A percentile compares a stretch with the other conserved stretches of the same genome.
Conservation (phyloP, 1,284 basidiomycete species). For the Violaceomyces palustris region DNA sequence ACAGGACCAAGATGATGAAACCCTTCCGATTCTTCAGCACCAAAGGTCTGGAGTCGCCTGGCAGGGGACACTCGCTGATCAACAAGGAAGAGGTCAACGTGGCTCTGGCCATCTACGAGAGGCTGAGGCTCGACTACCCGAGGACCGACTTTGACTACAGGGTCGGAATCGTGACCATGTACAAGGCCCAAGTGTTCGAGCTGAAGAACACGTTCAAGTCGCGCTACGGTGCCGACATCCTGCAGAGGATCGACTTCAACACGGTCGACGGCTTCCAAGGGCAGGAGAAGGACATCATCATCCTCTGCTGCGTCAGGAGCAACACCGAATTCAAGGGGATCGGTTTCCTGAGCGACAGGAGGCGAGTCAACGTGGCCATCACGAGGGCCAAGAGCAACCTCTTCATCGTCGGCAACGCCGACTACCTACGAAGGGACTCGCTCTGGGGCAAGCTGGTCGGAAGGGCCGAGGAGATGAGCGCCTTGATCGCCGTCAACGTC, state of each 20-base stretch:
- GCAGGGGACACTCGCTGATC: conserved; percentile 66
- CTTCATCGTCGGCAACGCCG: conserved; percentile 84
- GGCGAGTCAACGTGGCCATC: conserved; percentile 74
- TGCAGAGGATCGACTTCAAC: conserved; percentile 75
- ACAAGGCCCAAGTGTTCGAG: conserved; percentile 81
- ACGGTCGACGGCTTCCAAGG: conserved; percentile 99
- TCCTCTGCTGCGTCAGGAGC: conserved; percentile 92
- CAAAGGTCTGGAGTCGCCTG: conserved; percentile 59
- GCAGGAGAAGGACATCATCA: conserved; percentile 99
- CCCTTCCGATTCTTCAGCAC: conserved; percentile 75
- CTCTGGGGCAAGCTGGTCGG: conserved; percentile 34
- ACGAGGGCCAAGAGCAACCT: conserved; percentile 91
- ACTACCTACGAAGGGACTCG: conserved; percentile 74
- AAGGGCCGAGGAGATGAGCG: conserved; percentile 28
- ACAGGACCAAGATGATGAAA: conserved; percentile 70
- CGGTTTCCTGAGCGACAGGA: conserved; percentile 63
- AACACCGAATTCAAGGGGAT: conserved; percentile 57
- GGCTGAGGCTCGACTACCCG: conserved; percentile 63
- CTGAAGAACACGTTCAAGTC: conserved; percentile 68
- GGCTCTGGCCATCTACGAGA: conserved; percentile 73
- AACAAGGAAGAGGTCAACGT: conserved; percentile 73
- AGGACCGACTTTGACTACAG: conserved; percentile 65
- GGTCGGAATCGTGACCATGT: conserved; percentile 91
- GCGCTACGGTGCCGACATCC: conserved; percentile 69
- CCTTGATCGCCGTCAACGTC: conserved; percentile 21